Evolutionary conservation across 257 asterid species (phyloP), one percentile per base, ranked within the genome.

Genomic region (Solanum stenotomum): DNA sequence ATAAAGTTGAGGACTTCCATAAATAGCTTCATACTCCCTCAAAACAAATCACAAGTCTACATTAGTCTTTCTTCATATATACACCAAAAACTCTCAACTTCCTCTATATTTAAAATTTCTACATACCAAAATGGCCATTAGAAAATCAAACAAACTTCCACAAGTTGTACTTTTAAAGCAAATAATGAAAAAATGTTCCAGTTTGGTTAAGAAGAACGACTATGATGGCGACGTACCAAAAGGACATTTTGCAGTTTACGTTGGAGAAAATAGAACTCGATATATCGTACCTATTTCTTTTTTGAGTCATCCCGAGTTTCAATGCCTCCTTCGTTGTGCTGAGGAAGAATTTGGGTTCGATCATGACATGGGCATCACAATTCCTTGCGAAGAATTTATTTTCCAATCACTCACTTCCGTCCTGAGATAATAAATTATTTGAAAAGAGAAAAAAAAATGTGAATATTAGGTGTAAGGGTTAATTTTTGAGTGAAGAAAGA

Each of bases 11-110:
- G 23, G 5, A 42, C 11, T 81, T 87, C 74, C 76, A 89, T 93
- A 95, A 93, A 94, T 93, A 93, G 91, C 91, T 81, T 38, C 76
- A 76, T 88, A 25, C 38, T 27, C 2, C 82, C 84, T 40, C 63
- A 78, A 42, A 78, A 2, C 37, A 13, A 78, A 42, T n/a, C 7
- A 34, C 15, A 18, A 27, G 23, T 3, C 65, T 59, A 59, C 67
- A 20, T 59, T 56, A 56, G 13, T 61, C 42, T 29, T 33, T 87
- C 65, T 70, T 79, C 23, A 5, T 35, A 61, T 34, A 7, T 31
- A 49, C 59, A 49, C 59, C 59, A 14, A 49, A 49, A 49, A 49
- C 59, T 49, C 59, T 49, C 59, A 49, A 44, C 52, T 44, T 12
- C 1, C 63, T 56, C 71, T 22, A 15, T 14, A 63, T 34, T 10